Conservation (phyloP, 345 rosid genomes). For the Hevea brasiliensis region DNA sequence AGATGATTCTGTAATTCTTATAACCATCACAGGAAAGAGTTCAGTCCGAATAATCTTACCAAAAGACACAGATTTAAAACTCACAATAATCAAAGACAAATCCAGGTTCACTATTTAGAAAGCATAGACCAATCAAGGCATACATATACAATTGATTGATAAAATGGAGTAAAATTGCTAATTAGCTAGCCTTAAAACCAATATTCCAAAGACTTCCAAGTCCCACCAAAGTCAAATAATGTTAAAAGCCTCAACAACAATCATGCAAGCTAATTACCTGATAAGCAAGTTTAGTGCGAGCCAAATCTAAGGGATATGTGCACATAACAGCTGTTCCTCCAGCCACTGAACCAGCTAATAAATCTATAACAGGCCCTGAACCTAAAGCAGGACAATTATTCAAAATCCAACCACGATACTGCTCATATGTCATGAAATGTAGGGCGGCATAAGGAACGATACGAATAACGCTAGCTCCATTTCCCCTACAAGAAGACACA, state of each 20-base stretch:
- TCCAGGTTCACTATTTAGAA: no score
- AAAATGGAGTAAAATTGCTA: no score
- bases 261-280: slow-evolving; percentile 51
- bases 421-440: slow-evolving; percentile 94
- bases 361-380: slow-evolving; percentile 86
- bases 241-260: slow-evolving; percentile 15
- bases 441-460: slow-evolving; percentile 96
- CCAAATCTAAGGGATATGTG: slow-evolving; percentile 92
- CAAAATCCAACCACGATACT: slow-evolving; percentile 84
- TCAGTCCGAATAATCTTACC: no score
- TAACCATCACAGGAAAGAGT: no score
- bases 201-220: no score
- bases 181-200: no score
- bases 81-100: no score
- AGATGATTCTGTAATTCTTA: no score
- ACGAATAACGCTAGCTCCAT: slow-evolving; percentile 93
- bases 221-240: neutral
- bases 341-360: slow-evolving; percentile 89
- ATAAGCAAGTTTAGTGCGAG: slow-evolving; percentile 97
- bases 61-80: no score
- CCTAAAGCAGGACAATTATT: slow-evolving; percentile 66
- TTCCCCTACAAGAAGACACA: slow-evolving; percentile 57
- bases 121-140: no score
- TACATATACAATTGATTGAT: no score
- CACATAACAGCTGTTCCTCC: slow-evolving; percentile 98